Evolutionary conservation across 2,329 filamentous ascomycete species (phyloP).

Genomic region (Dactylellina leptospora): DNA sequence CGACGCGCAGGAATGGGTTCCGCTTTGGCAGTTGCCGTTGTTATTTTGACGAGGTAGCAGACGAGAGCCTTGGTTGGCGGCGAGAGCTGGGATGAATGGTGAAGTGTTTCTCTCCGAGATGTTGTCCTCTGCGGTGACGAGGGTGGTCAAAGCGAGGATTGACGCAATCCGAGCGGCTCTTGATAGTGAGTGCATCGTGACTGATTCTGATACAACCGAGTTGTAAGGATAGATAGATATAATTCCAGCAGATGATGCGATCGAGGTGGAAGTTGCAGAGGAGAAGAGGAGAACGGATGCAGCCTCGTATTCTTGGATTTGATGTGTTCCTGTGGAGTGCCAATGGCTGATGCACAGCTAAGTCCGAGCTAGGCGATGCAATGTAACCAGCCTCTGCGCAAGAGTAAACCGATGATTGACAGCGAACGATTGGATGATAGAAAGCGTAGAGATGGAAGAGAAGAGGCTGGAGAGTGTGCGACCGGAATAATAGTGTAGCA

Average conservation of each 20-base stretch:
- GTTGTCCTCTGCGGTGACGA: slow-evolving; percentile 37
- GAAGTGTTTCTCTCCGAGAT: slow-evolving; percentile 31
- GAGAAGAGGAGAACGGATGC: background rate
- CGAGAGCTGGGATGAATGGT: slow-evolving; percentile 46
- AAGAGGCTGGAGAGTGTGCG: background rate
- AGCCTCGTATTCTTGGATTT: background rate
- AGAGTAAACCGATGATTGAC: slow-evolving; percentile 11
- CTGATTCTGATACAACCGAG: background rate
- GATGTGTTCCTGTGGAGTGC: slow-evolving; percentile 34
- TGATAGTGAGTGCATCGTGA: slow-evolving; percentile 32
- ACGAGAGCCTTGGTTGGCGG: slow-evolving; percentile 3
- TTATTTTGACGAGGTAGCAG: slow-evolving; percentile 24
- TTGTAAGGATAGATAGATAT: background rate
- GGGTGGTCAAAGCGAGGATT: slow-evolving; percentile 36
- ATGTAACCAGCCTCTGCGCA: slow-evolving; percentile 36
- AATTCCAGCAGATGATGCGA: background rate
- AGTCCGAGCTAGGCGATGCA: slow-evolving; percentile 30
- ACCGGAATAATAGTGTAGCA: background rate
- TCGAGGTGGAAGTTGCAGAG: background rate
- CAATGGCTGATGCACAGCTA: background rate
- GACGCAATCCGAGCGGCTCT: slow-evolving; percentile 44
- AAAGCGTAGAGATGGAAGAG: background rate
- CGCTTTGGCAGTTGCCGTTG: slow-evolving; percentile 37
- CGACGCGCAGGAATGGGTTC: slow-evolving; percentile 40
- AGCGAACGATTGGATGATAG: background rate